These are phyloP conservation scores for Penicillium sp. DNA, from an alignment of 2,329 filamentous ascomycete species.

Conservation along the genomic window DNA sequence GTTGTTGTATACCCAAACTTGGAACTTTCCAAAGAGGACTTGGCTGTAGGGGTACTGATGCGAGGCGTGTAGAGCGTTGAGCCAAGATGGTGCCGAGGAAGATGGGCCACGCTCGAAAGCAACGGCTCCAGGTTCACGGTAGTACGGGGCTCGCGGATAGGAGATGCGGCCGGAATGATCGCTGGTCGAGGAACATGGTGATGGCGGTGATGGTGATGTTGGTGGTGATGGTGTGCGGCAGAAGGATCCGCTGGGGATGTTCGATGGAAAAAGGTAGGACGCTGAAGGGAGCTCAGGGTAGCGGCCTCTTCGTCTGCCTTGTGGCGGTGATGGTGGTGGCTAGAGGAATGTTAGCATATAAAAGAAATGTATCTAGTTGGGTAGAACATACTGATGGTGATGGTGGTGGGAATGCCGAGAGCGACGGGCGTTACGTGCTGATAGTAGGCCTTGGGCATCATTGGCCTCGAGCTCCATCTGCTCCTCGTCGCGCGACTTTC, in stretches of 20 bases:
- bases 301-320: conserved; percentile 50
- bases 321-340: conserved; percentile 56
- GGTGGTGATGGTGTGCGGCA: conserved; percentile 41
- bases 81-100: conserved; percentile 76
- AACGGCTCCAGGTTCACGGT: conserved; percentile 68
- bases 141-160: conserved; percentile 59
- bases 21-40: conserved; percentile 45
- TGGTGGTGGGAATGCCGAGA: conserved; percentile 55
- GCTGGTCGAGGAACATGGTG: conserved; percentile 30
- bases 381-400: conserved; percentile 52
- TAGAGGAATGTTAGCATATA: conserved; percentile 23
- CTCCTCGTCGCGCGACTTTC: conserved; percentile 77
- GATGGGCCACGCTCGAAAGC: conserved; percentile 66
- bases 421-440: conserved; percentile 67
- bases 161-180: conserved; percentile 27
- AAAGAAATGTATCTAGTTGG: background rate
- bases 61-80: conserved; percentile 76
- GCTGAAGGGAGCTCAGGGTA: conserved; percentile 23
- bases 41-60: conserved; percentile 51
- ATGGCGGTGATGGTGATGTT: conserved; percentile 48
- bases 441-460: conserved; percentile 59
- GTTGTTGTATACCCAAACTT: conserved; percentile 59
- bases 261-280: conserved; percentile 29
- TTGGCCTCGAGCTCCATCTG: conserved; percentile 65
- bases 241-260: conserved; percentile 28